phyloP scores from a whole-genome alignment of 2,329 filamentous ascomycete species.

The Arthroderma sp. region DNA sequence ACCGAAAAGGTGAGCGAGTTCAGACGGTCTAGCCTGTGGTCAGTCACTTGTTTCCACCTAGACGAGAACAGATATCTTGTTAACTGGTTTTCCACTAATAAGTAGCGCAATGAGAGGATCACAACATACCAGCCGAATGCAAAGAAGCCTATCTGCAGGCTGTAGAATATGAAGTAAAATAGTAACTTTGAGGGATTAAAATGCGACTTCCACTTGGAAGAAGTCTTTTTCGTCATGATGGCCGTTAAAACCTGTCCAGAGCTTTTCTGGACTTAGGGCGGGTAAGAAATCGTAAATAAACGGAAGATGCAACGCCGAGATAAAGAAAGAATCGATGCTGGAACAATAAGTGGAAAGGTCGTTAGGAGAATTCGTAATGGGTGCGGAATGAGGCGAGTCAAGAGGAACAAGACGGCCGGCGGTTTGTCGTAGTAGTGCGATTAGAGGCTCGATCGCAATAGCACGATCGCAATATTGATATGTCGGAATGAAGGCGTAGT shows the following conservation, averaged over 20 bases:
- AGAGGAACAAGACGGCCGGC: not conserved
- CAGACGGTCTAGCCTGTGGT: constrained; percentile 58
- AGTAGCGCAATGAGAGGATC: not conserved
- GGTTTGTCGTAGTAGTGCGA: no score
- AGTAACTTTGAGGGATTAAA: constrained; percentile 58
- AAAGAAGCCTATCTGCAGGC: constrained; percentile 66
- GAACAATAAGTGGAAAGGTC: not conserved
- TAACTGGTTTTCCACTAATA: no score
- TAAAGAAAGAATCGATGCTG: not conserved
- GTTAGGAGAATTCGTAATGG: not conserved
- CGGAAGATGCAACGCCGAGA: not conserved
- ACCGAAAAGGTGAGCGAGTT: constrained; percentile 80
- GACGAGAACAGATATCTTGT: not conserved
- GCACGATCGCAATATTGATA: not conserved
- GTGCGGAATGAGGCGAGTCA: not conserved
- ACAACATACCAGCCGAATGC: constrained; percentile 65
- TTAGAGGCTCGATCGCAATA: no score
- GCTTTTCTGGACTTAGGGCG: not conserved
- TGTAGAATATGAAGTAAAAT: constrained; percentile 75
- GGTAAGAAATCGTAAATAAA: not conserved
- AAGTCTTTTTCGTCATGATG: constrained; percentile 3
- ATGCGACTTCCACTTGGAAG: constrained; percentile 38
- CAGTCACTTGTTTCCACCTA: constrained; percentile 66
- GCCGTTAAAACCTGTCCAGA: not conserved
- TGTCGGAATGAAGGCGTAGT: not conserved